These are phyloP conservation scores for Cladosporium sp. DNA, from an alignment of 2,329 filamentous ascomycete species.

Conservation along the genomic window DNA sequence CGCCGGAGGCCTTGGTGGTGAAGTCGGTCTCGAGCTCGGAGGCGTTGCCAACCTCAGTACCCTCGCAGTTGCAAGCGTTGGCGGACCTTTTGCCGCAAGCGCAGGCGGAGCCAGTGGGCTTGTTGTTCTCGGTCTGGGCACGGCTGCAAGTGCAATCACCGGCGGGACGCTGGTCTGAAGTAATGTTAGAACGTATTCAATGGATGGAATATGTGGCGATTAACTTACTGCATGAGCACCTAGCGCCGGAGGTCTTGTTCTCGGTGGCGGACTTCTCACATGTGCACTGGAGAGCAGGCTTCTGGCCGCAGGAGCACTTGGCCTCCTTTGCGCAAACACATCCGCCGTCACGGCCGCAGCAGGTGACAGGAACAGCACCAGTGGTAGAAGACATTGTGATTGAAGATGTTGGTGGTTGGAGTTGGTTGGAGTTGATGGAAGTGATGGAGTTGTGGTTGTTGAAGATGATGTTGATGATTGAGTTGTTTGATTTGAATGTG, in stretches of 20 bases:
- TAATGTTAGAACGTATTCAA: not conserved
- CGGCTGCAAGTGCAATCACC: conserved; percentile 82
- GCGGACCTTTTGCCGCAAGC: conserved; percentile 74
- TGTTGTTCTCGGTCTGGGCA: conserved; percentile 68
- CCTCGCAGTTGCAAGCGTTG: conserved; percentile 70
- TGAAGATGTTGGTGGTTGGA: conserved; percentile 1
- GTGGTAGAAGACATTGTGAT: conserved; percentile 42
- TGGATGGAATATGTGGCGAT: conserved; percentile 7
- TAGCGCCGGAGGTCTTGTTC: conserved; percentile 71
- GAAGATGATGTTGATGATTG: not conserved
- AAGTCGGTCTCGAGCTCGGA: conserved; percentile 80
- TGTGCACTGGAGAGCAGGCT: conserved; percentile 81
- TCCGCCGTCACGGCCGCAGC: conserved; percentile 60
- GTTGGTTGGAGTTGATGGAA: conserved; percentile 1
- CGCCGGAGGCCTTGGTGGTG: conserved; percentile 60
- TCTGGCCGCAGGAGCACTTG: conserved; percentile 85
- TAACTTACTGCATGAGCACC: conserved; percentile 78
- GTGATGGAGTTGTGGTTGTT: not conserved
- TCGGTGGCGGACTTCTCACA: conserved; percentile 76
- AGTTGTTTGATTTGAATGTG: not conserved
- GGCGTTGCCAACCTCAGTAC: conserved; percentile 58
- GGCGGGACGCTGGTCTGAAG: conserved; percentile 67
- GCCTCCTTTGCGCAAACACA: conserved; percentile 51
- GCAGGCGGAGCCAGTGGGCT: conserved; percentile 64
- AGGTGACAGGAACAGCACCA: conserved; percentile 53